Evolutionary conservation across 2,329 filamentous ascomycete genomes (phyloP), one percentile per base, ranked within the genome.

Genomic region (Cercospora sp.): DNA sequence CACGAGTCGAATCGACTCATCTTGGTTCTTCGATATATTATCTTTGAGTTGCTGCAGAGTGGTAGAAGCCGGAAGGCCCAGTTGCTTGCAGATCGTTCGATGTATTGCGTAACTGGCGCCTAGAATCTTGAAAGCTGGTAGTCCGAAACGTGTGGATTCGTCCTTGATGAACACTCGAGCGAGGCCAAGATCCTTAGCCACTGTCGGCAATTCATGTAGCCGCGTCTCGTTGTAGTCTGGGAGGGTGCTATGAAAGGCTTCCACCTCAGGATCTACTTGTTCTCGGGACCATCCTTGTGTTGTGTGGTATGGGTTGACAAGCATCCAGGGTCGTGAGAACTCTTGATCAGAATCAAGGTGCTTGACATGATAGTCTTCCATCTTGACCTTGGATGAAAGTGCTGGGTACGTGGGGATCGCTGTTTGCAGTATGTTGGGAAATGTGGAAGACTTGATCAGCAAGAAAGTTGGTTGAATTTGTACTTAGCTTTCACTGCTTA

Each of bases 71-170:
- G 83, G 77, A 0, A 88, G 77, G 1, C 75, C 77, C 0, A 88
- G 77, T 7, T 79, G 77, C 1, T 79, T 74, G 0, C 80, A 75
- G 6, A 92, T 74, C 13, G 89, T 86, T 6, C 86, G 84, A 72
- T 87, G 89, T 3, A 86, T 84, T 0, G 87, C 90, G 90, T 90
- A 94, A 0, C 89, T 91, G 0, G 91, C 91, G 20, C 91, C 92
- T 0, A 94, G 84, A 55, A 94, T 91, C 78, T 95, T 95, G 83
- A 94, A 94, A 0, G 91, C 86, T 0, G 90, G 90, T 1, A 94
- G 82, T 0, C 89, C 88, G 42, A 92, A 87, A 5, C 91, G 85
- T 63, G 80, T 82, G 30, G 86, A 88, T 77, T 94, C 91, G 73
- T 93, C 87, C 75, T 94, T 94, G 70, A 93, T 74, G 42, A 89